Evolutionary conservation across 192 early-diverging fungal species (phyloP).

Genomic region (Umbelopsis sp.): DNA sequence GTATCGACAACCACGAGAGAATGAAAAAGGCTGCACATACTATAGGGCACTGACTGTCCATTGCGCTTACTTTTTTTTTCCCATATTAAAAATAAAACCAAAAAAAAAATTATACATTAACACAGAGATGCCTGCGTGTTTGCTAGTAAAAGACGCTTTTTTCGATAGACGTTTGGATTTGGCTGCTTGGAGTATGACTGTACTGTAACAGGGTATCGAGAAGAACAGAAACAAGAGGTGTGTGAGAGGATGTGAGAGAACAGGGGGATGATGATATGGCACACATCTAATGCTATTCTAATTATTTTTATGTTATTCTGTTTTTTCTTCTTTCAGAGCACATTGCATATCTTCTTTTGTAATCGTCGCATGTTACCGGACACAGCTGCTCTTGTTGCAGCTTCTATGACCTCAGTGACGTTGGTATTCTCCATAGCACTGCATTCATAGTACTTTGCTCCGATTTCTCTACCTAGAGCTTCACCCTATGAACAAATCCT

Average conservation of each 20-base stretch:
- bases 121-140: not conserved
- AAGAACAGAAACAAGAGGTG: not conserved
- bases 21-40: constrained; percentile 18
- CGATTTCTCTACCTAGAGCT: constrained; percentile 42
- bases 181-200: not conserved
- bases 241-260: too few relatives aligned
- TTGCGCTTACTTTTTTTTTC: constrained; percentile 13
- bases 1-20: constrained; percentile 13
- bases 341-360: constrained; percentile 39
- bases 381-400: constrained; percentile 47
- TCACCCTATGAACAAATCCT: constrained; percentile 36
- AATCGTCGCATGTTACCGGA: constrained; percentile 36
- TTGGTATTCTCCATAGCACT: constrained; percentile 47
- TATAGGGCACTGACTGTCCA: constrained; percentile 7
- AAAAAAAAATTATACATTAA: not conserved
- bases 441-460: constrained; percentile 54
- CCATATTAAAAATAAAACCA: not conserved
- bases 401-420: constrained; percentile 47
- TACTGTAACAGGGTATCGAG: constrained; percentile 14
- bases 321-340: constrained; percentile 30
- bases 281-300: not conserved
- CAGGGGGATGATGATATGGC: too few relatives aligned
- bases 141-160: not conserved
- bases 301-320: not conserved
- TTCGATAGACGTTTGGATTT: too few relatives aligned